Conservation (phyloP, 768 basidiomycete species). For the Chalciporus piperatus region DNA sequence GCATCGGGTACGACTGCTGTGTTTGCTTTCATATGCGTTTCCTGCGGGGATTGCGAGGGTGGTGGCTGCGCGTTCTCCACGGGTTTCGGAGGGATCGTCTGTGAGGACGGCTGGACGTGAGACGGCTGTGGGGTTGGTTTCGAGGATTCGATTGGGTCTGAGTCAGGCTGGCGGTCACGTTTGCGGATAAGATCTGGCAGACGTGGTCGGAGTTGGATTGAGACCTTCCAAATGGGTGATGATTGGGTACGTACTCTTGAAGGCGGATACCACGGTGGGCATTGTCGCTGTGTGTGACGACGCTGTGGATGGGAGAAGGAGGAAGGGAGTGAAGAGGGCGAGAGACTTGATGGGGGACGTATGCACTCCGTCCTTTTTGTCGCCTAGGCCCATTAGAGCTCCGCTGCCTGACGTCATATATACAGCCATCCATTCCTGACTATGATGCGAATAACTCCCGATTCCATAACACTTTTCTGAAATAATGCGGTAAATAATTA, state of each 20-base stretch:
- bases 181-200: constrained; percentile 67
- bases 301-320: not conserved
- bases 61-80: constrained; percentile 33
- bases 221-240: constrained; percentile 3
- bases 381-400: constrained; percentile 28
- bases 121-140: constrained; percentile 16
- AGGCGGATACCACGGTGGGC: constrained; percentile 80
- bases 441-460: too few species aligned
- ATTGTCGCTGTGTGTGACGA: constrained; percentile 34
- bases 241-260: constrained; percentile 64
- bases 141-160: constrained; percentile 26
- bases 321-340: not conserved
- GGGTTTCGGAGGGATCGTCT: constrained; percentile 36
- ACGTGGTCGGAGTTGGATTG: constrained; percentile 21
- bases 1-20: constrained; percentile 70
- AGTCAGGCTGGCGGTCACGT: constrained; percentile 50
- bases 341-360: constrained; percentile 9
- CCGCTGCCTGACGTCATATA: constrained; percentile 36
- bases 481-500: not conserved
- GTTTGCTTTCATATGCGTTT: constrained; percentile 8
- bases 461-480: too few species aligned
- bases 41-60: constrained; percentile 25
- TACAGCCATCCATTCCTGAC: constrained; percentile 11
- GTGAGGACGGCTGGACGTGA: constrained; percentile 35
- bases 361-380: constrained; percentile 33